Conservation (phyloP, 2,329 filamentous ascomycete genomes). For the Amesomyces nigricolor region DNA sequence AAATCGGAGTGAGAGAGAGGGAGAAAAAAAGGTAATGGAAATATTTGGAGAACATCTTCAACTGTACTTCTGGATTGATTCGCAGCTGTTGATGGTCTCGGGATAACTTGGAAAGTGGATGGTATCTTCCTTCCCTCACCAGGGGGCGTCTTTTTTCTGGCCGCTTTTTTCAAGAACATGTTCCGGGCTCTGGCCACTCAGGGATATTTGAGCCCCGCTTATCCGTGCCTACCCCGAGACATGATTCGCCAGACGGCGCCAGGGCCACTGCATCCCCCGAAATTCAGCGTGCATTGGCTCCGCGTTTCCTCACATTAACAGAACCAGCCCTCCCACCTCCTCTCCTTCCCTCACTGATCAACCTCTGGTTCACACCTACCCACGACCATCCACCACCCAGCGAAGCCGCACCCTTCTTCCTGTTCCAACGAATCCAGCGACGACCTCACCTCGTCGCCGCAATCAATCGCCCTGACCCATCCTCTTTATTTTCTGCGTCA, state of each 20-base stretch:
- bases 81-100: constrained; percentile 1
- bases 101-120: background rate
- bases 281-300: constrained; percentile 24
- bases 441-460: constrained; percentile 10
- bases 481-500: constrained; percentile 3
- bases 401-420: constrained; percentile 16
- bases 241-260: constrained; percentile 19
- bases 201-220: constrained; percentile 19
- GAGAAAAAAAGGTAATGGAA: too few relatives aligned
- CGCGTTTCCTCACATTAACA: constrained; percentile 27
- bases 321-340: constrained; percentile 25
- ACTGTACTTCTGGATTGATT: too few relatives aligned
- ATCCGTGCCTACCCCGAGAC: constrained; percentile 1
- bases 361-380: constrained; percentile 24
- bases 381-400: constrained; percentile 15
- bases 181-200: constrained; percentile 12
- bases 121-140: background rate
- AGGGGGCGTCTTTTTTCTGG: background rate
- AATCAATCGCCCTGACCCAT: constrained; percentile 3
- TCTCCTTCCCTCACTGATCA: constrained; percentile 18
- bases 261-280: constrained; percentile 21
- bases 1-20: too few relatives aligned
- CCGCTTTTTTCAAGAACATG: constrained; percentile 2
- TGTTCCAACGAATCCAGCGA: constrained; percentile 17
- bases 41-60: background rate